Conservation (phyloP, 371 early-diverging fungal genomes). For the Saksenaea vasiformis region DNA sequence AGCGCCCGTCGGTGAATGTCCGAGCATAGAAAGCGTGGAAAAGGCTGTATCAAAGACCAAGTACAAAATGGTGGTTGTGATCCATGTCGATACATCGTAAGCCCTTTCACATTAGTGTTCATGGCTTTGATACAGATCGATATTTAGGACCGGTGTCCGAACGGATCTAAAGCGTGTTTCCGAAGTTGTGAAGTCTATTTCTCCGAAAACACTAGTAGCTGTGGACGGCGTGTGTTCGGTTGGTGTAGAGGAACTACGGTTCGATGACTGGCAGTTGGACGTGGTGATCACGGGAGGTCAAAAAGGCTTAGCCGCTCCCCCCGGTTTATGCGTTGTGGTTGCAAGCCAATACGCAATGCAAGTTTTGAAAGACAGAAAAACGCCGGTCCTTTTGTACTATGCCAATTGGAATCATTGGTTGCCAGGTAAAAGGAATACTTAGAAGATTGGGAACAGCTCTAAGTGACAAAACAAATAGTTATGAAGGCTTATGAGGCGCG, state of each 20-base stretch:
- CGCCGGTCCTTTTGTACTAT: conserved; percentile 74
- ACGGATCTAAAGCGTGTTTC: conserved; percentile 80
- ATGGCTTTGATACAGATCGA: not conserved
- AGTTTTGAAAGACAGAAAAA: conserved; percentile 71
- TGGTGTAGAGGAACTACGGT: conserved; percentile 89
- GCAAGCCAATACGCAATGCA: conserved; percentile 74
- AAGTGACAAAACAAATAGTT: conserved; percentile 46
- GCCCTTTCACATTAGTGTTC: too few relatives aligned
- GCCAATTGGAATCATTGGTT: conserved; percentile 85
- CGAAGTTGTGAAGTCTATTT: conserved; percentile 69
- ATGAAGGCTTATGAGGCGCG: conserved; percentile 94
- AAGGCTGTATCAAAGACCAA: conserved; percentile 53
- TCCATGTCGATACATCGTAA: conserved; percentile 96
- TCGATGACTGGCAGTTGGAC: conserved; percentile 93
- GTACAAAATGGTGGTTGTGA: conserved; percentile 88
- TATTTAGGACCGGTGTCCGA: conserved; percentile 78
- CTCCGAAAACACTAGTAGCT: conserved; percentile 89
- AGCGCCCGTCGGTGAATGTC: conserved; percentile 66
- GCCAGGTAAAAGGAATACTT: conserved; percentile 56
- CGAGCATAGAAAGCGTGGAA: conserved; percentile 63
- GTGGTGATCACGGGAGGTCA: conserved; percentile 91
- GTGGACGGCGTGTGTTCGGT: conserved; percentile 97
- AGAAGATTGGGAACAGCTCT: not conserved
- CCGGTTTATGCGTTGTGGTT: conserved; percentile 84
- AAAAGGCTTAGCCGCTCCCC: conserved; percentile 93